A percentile compares a stretch with the other conserved stretches of the same genome.
Evolutionary conservation across 257 asterid species (phyloP).

Genomic region (Ballota nigra): DNA sequence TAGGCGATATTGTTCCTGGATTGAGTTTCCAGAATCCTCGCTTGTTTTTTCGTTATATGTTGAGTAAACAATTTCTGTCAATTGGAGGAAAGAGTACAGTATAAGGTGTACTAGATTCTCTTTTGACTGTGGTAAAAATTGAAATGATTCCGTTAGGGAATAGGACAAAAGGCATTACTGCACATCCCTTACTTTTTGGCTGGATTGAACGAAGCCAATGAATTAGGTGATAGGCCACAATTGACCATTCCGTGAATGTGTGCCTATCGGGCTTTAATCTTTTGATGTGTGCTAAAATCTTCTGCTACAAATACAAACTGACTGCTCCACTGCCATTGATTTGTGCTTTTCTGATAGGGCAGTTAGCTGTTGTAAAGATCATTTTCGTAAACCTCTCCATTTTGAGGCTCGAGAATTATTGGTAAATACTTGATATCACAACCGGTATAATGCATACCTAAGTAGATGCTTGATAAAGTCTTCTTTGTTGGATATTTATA

Average conservation of each 20-base stretch:
- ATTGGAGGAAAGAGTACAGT: background rate
- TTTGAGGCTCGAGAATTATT: background rate
- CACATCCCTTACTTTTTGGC: constrained; percentile 16
- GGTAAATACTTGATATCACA: background rate
- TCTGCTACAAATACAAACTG: too few relatives aligned
- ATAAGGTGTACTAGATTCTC: background rate
- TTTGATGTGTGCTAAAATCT: background rate
- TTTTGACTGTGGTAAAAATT: constrained; percentile 20
- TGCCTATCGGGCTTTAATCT: constrained; percentile 19
- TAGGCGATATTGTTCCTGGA: constrained; percentile 4
- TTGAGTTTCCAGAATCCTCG: constrained; percentile 11
- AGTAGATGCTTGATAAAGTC: background rate
- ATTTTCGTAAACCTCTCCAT: background rate
- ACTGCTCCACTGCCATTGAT: background rate
- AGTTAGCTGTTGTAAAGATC: background rate
- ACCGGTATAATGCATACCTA: background rate
- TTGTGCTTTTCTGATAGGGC: background rate
- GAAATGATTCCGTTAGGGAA: constrained; percentile 6
- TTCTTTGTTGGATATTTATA: background rate
- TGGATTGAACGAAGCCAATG: constrained; percentile 25
- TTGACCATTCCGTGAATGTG: constrained; percentile 25
- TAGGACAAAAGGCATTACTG: constrained; percentile 18
- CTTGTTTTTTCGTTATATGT: background rate
- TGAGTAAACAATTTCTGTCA: background rate
- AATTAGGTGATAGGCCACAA: constrained; percentile 19